Evolutionary conservation across 2,329 filamentous ascomycete genomes (phyloP), one percentile per base, ranked within the genome.

Genomic region (Apiospora saccharicola): DNA sequence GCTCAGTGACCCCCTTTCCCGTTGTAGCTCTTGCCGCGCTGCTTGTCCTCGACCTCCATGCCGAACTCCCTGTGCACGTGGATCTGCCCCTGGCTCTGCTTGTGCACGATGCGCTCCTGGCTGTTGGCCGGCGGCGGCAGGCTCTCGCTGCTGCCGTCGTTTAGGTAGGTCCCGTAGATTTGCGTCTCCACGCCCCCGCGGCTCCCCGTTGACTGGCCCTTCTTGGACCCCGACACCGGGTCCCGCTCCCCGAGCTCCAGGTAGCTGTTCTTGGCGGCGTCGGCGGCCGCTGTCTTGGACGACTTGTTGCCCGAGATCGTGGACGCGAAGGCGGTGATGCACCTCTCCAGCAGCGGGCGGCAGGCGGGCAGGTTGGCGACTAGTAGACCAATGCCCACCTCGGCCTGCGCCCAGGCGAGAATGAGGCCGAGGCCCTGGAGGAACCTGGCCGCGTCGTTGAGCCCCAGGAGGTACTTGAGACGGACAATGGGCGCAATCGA

Each of bases 401-500:
- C 57, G 34, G 57, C 57, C 22, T 64, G 57, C 34, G 57, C 57
- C 57, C 57, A 64, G 19, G 57, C 57, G 7, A 64, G 30, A 22
- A 64, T 64, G 19, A 64, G 10, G 10, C 30, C 57, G 19, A 64
- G 34, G 5, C 57, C 57, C 7, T 64, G 57, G 30, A 64, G 34
- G 57, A 64, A 64, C 19, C 16, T 64, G 30, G 34, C 8, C 34
- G 3, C 5, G 57, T 64, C 57, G 57, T 64, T 64, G 34, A 64
- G 19, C 4, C n/a, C 10, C 3, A 64, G 30, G 34, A 64, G 57
- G 57, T 64, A 64, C 57, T 64, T 64, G 57, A 64, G 57, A 41
- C 57, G 57, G 12, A 64, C 57, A 64, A 64, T 64, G 34, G 57
- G 57, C 34, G 57, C 57, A 22, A 64, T 41, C 57, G 57, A 64